phyloP scores from a whole-genome alignment of 208 protist genomes.

The Tritrichomonas foetus region DNA sequence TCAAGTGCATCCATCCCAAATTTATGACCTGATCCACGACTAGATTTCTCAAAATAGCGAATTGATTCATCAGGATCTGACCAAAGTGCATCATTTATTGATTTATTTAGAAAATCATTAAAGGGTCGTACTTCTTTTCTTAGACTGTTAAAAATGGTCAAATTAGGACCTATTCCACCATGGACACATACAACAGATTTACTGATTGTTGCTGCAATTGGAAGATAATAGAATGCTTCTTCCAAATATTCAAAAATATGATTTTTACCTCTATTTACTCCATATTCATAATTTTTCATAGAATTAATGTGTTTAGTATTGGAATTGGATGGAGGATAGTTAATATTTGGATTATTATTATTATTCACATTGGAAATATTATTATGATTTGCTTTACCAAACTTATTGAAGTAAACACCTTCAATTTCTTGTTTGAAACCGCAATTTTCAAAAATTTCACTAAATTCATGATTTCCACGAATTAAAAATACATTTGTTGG shows the following conservation, averaged over 20 bases:
- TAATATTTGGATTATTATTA: too few species aligned
- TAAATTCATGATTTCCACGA: too few species aligned
- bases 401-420: too few species aligned
- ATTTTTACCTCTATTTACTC: too few species aligned
- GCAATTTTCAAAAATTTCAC: too few species aligned
- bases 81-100: background rate
- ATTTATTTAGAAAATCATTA: background rate
- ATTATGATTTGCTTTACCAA: too few species aligned
- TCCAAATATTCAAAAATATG: background rate
- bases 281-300: too few species aligned
- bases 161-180: background rate
- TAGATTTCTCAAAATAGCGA: background rate
- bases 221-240: background rate
- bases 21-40: background rate
- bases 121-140: background rate
- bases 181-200: background rate
- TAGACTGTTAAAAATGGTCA: background rate
- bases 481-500: too few species aligned
- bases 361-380: too few species aligned
- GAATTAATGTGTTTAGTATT: too few species aligned
- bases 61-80: background rate
- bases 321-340: too few species aligned
- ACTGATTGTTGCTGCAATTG: background rate
- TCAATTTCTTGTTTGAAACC: too few species aligned
- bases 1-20: background rate